Percentiles rank a stretch among this genome's conserved stretches.
Conservation (phyloP, 257 asterid genomes). For the Solanum gandarillasii region DNA sequence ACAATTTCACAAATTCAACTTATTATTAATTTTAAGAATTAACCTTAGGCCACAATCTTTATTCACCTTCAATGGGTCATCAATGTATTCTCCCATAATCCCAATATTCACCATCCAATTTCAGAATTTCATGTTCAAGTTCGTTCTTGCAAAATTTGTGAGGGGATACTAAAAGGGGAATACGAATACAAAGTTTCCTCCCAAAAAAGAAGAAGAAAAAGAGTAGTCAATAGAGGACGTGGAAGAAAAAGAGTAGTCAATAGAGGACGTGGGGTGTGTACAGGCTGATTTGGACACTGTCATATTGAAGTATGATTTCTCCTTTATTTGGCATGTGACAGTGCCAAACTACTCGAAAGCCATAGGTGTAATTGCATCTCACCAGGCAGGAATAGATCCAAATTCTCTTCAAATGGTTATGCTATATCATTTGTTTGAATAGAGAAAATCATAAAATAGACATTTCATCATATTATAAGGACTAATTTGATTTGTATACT, state of each 20-base stretch:
- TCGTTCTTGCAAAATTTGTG: slow-evolving; percentile 6
- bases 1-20: too few species aligned
- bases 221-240: background rate
- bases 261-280: background rate
- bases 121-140: slow-evolving; percentile 23
- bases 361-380: slow-evolving; percentile 76
- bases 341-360: slow-evolving; percentile 89
- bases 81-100: background rate
- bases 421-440: slow-evolving; percentile 9
- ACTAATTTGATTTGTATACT: background rate
- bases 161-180: background rate
- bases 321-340: slow-evolving; percentile 30
- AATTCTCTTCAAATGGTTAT: slow-evolving; percentile 38
- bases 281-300: background rate
- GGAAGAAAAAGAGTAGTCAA: too few species aligned
- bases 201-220: background rate
- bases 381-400: slow-evolving; percentile 80
- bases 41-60: background rate
- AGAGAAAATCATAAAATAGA: background rate
- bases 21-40: too few species aligned
- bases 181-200: background rate
- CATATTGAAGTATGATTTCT: background rate
- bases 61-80: background rate
- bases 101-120: background rate
- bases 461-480: background rate